phyloP scores from a whole-genome alignment of 179 eudicot genomes.

The Sideroxylon spinosum region DNA sequence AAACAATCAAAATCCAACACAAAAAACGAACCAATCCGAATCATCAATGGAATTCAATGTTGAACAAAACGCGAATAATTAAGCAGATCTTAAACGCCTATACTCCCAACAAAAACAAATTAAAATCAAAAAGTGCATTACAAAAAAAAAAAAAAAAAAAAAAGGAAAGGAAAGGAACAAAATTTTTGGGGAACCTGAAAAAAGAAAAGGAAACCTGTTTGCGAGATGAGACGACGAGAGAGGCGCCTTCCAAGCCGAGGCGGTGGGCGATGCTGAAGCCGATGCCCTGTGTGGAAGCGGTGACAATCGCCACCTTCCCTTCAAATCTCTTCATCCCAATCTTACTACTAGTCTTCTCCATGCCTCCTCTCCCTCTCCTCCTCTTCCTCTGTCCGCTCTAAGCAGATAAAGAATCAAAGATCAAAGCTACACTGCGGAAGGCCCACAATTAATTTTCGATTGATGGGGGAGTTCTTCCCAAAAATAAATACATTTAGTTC shows the following conservation, averaged over 20 bases:
- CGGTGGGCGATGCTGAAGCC: constrained; percentile 78
- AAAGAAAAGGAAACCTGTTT: constrained; percentile 44
- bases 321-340: constrained; percentile 37
- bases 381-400: too few relatives aligned
- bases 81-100: neutral
- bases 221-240: constrained; percentile 82
- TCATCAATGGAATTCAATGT: neutral
- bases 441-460: too few relatives aligned
- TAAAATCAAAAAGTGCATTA: neutral
- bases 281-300: constrained; percentile 93
- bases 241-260: constrained; percentile 85
- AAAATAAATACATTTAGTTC: too few relatives aligned
- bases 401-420: neutral
- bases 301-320: constrained; percentile 76
- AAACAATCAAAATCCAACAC: constrained; percentile 15
- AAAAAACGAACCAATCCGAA: neutral
- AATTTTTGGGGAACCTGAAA: neutral
- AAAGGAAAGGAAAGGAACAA: neutral
- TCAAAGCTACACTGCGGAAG: neutral
- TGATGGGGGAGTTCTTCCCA: too few relatives aligned
- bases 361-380: neutral
- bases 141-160: neutral
- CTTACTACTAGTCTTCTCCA: constrained; percentile 45
- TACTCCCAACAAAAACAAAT: neutral
- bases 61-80: neutral